These are phyloP conservation scores for Penicillium fuscoglaucum DNA, from an alignment of 2,329 filamentous ascomycete species.

Conservation along the genomic window DNA sequence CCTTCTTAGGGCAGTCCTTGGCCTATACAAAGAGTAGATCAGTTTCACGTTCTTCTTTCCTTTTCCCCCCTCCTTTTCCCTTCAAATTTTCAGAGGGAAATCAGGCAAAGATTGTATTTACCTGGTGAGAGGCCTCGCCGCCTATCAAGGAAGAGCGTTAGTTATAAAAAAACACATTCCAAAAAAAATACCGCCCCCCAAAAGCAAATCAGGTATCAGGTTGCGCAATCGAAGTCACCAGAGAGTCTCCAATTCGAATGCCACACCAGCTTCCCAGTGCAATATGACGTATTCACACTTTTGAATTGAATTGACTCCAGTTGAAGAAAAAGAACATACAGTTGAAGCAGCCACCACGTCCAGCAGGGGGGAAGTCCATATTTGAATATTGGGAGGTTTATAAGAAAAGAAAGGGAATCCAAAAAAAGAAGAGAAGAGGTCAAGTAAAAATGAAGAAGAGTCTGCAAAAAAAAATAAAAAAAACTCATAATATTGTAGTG, in stretches of 20 bases:
- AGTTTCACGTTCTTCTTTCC: slow-evolving; percentile 11
- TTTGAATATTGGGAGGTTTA: slow-evolving; percentile 22
- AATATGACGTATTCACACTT: slow-evolving; percentile 8
- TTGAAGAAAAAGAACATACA: slow-evolving; percentile 47
- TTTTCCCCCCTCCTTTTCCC: too few species aligned
- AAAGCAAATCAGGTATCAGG: neutral
- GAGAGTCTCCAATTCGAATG: neutral
- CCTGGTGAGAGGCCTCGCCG: slow-evolving; percentile 73
- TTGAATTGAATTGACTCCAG: neutral
- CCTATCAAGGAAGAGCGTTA: slow-evolving; percentile 50
- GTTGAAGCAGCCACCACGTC: slow-evolving; percentile 59
- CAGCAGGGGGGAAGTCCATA: slow-evolving; percentile 53
- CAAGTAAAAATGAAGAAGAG: slow-evolving; percentile 12
- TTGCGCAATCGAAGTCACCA: neutral
- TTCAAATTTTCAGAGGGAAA: neutral
- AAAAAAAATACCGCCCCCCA: neutral
- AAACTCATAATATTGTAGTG: slow-evolving; percentile 19
- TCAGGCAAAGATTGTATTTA: slow-evolving; percentile 47
- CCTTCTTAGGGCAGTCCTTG: slow-evolving; percentile 82
- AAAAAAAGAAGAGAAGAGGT: neutral
- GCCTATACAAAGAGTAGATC: slow-evolving; percentile 58
- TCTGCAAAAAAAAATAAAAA: slow-evolving; percentile 15
- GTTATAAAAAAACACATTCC: neutral
- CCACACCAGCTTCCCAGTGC: neutral
- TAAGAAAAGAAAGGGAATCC: too few species aligned